Evolutionary conservation across 2,329 filamentous ascomycete genomes (phyloP).

Genomic region (Diaporthe sp.): DNA sequence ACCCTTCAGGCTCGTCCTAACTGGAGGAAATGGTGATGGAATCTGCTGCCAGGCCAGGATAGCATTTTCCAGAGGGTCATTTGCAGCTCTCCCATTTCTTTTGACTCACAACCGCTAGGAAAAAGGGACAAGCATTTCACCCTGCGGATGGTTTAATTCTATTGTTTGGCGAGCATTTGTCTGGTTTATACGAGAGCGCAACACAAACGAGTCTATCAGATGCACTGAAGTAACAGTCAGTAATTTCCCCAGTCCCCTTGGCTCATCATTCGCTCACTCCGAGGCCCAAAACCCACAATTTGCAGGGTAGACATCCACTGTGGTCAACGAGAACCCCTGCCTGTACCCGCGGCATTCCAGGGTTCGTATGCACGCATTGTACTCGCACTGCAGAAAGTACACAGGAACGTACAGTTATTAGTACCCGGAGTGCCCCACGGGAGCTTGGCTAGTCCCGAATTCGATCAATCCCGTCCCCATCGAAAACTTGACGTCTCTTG

Average conservation of each 20-base stretch:
- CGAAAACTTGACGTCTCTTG: conserved; percentile 26
- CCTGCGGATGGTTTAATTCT: background rate
- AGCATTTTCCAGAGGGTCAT: background rate
- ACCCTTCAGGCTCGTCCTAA: background rate
- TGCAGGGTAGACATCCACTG: background rate
- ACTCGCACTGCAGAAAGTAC: background rate
- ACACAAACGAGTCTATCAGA: background rate
- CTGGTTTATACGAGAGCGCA: background rate
- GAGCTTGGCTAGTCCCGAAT: conserved; percentile 21
- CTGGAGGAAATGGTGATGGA: background rate
- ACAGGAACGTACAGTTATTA: conserved; percentile 3
- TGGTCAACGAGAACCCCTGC: background rate
- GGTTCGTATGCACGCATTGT: background rate
- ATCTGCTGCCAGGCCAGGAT: background rate
- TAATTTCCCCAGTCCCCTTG: background rate
- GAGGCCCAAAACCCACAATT: conserved; percentile 1
- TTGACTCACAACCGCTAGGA: background rate
- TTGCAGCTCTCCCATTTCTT: background rate
- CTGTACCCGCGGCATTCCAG: conserved; percentile 1
- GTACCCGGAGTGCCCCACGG: conserved; percentile 27
- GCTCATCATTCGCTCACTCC: conserved; percentile 8
- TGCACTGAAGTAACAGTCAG: background rate
- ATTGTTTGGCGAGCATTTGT: background rate
- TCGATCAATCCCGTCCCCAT: background rate
- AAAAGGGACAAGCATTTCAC: background rate